Evolutionary conservation across 2,329 filamentous ascomycete genomes (phyloP).

Genomic region (Paracamarosporium sp.): DNA sequence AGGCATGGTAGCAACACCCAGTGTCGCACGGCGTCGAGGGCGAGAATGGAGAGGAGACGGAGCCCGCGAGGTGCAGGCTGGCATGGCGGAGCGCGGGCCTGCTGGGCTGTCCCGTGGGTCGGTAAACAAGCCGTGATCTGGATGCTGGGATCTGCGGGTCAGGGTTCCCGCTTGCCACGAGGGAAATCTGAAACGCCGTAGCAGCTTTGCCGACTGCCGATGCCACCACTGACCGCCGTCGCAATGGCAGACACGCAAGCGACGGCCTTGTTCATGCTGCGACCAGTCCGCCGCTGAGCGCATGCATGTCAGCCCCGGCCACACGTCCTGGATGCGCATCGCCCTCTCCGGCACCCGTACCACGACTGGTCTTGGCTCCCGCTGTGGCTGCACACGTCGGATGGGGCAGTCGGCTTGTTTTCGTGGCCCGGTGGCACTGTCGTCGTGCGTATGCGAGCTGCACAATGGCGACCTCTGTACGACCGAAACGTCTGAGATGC

Average conservation of each 20-base stretch:
- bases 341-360: background rate
- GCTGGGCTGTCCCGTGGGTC: background rate
- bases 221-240: no score
- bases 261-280: background rate
- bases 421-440: constrained; percentile 7
- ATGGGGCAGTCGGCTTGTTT: constrained; percentile 2
- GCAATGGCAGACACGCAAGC: no score
- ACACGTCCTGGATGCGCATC: background rate
- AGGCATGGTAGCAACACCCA: constrained; percentile 9
- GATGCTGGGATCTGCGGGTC: constrained; percentile 7
- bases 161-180: constrained; percentile 8
- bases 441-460: constrained; percentile 1
- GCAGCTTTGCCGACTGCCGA: constrained; percentile 9
- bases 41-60: constrained; percentile 1
- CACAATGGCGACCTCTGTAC: background rate
- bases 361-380: background rate
- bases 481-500: background rate
- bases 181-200: constrained; percentile 13
- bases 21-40: constrained; percentile 9
- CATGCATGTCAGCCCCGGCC: background rate
- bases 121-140: constrained; percentile 10
- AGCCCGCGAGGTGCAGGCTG: background rate
- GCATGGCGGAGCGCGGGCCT: background rate
- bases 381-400: background rate
- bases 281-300: background rate